Evolutionary conservation across 2,329 filamentous ascomycete genomes (phyloP), one percentile per base, ranked within the genome.

Genomic region (Pestalotiopsis sp.): DNA sequence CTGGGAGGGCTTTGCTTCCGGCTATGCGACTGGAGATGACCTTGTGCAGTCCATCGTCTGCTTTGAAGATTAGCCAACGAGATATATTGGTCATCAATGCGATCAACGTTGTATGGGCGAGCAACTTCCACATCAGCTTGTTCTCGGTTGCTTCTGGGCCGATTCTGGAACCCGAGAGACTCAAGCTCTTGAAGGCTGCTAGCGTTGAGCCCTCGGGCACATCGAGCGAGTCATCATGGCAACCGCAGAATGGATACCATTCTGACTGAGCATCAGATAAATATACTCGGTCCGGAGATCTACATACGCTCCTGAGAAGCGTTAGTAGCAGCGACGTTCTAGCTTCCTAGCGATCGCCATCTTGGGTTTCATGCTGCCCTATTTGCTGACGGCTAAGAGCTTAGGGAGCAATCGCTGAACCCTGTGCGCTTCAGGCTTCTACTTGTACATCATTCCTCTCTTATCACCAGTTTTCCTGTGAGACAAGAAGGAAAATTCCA

Each of bases 361-460:
- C 11, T 40, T 20, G 6, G 30, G 35, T 39, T n/a, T 35, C 58
- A 61, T 20, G 58, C 14, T 52, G 44, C n/a, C 44, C 20, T 52
- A 20, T 39, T 61, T 39, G 26, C 24, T 39, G 58, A 61, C 58
- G 30, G 58, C 56, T 20, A 58, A 30, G 56, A 11, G 10, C 13
- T 22, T 58, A 58, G 56, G 56, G 56, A 58, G 22, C 56, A 58
- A 6, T 22, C 56, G 58, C 58, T 61, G 30, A 61, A 61, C 58
- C 20, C 22, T 61, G 38, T 61, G 24, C 30, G 6, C 20, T 52
- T 61, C 58, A 20, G 20, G 58, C 55, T 24, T 58, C 55, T 13
- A 10, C 7, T 58, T 24, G 20, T 24, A 58, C 14, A 26, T 10
- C 56, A 30, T 14, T 11, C 5, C n/a, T 3, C 22, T 13, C 13